These are phyloP conservation scores for Suhomyces vadensis DNA, from an alignment of 805 yeast species.

Conservation along the genomic window DNA sequence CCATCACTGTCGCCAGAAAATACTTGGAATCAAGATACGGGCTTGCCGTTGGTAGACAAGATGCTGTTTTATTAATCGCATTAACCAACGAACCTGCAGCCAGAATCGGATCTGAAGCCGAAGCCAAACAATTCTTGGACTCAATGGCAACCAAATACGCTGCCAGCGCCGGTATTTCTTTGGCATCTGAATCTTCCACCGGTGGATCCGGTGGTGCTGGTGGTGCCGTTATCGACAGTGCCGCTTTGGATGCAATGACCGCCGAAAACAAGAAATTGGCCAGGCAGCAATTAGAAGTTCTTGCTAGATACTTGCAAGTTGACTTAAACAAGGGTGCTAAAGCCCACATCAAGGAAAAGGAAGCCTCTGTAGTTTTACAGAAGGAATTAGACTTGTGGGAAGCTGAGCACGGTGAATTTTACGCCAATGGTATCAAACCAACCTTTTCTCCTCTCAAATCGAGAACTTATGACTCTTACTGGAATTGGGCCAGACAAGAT, in stretches of 20 bases:
- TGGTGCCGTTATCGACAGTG: constrained; percentile 89
- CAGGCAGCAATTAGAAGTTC: constrained; percentile 79
- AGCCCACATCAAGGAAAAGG: constrained; percentile 77
- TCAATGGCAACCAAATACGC: constrained; percentile 83
- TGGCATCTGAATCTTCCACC: constrained; percentile 64
- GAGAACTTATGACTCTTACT: constrained; percentile 93
- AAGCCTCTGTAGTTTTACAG: constrained; percentile 80
- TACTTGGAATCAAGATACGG: constrained; percentile 93
- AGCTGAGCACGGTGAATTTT: constrained; percentile 82
- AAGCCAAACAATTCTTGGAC: constrained; percentile 90
- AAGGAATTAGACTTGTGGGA: constrained; percentile 89
- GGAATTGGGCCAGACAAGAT: constrained; percentile 99
- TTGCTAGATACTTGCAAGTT: constrained; percentile 91
- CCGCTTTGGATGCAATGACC: constrained; percentile 84
- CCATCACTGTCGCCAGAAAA: constrained; percentile 87
- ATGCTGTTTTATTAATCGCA: constrained; percentile 79
- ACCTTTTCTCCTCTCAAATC: constrained; percentile 90
- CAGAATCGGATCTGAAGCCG: constrained; percentile 83
- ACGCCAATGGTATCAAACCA: constrained; percentile 88
- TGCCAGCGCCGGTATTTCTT: constrained; percentile 71
- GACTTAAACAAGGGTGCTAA: constrained; percentile 92
- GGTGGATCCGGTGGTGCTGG: constrained; percentile 63
- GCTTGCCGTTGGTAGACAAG: constrained; percentile 91
- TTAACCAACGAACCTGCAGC: constrained; percentile 87
- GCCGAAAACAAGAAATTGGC: constrained; percentile 71